phyloP scores from a whole-genome alignment of 805 yeast genomes.

The Candida loeiensis region DNA sequence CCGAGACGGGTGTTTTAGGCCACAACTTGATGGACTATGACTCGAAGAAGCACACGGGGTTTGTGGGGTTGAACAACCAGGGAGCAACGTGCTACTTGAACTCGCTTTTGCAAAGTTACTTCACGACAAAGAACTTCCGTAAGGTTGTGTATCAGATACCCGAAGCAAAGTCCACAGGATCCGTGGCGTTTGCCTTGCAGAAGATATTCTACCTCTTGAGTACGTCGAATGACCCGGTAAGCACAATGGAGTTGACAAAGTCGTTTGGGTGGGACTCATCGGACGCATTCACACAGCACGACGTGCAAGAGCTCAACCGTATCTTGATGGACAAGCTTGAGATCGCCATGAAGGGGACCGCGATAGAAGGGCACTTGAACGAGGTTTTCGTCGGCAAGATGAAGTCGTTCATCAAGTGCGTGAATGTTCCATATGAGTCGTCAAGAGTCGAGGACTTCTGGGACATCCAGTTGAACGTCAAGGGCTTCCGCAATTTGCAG shows the following conservation, averaged over 20 bases:
- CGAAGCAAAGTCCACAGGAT: conserved; percentile 26
- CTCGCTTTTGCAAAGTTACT: conserved; percentile 87
- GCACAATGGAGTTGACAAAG: conserved; percentile 79
- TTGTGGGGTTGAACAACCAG: conserved; percentile 89
- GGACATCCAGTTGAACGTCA: conserved; percentile 96
- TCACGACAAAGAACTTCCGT: conserved; percentile 77
- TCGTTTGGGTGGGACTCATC: conserved; percentile 97
- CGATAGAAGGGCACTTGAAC: conserved; percentile 53
- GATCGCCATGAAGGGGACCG: conserved; percentile 83
- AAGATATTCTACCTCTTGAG: conserved; percentile 79
- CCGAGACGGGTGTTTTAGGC: conserved; percentile 91
- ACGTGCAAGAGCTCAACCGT: conserved; percentile 93
- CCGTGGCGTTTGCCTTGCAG: conserved; percentile 81
- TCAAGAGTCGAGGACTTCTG: conserved; percentile 92
- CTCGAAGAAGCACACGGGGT: conserved; percentile 84
- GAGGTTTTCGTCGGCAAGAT: conserved; percentile 93
- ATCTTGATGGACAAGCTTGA: conserved; percentile 94
- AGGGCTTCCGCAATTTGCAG: conserved; percentile 66
- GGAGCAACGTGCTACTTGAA: conserved; percentile 98
- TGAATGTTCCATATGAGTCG: conserved; percentile 89
- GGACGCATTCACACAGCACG: conserved; percentile 97
- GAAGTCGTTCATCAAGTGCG: conserved; percentile 91
- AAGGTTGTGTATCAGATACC: conserved; percentile 88
- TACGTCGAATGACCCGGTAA: conserved; percentile 70
- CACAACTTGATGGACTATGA: conserved; percentile 81